Evolutionary conservation across 805 yeast species (phyloP), one percentile per base, ranked within the genome.

Genomic region (Zygotorulaspora chibaensis): DNA sequence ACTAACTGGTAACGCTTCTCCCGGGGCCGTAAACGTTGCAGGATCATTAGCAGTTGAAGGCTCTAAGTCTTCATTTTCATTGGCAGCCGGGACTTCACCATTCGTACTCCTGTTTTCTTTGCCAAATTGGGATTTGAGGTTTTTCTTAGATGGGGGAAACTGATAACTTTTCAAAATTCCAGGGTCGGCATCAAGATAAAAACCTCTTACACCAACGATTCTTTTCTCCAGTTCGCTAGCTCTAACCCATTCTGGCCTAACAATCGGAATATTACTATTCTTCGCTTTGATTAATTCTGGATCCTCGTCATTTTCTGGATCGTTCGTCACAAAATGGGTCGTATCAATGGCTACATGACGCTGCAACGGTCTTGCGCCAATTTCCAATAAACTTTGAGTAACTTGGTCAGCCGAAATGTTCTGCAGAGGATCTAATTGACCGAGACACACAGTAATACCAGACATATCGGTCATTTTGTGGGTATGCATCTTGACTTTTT

Each of bases 401-500:
- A 93, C 77, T 51, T 87, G 95, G 8, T 65, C 66, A 16, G 62
- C 61, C 6, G 74, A 62, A 33, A 80, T 68, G 6, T 64, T 64
- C 30, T 70, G 70, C 38, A 81, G 81, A 42, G 72, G 70, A 50
- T 80, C 82, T 48, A 90, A 74, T 38, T 85, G 84, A 33, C 99
- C 98, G 43, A 89, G 63, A 65, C 98, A 91, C 1, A 87, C 84
- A 0, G 91, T 88, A 46, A 93, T 88, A 48, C 99, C 99, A 2
- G 87, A 76, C 56, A 93, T 74, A 67, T 93, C 97, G 0, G 96
- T 89, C 97, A 91, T 89, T 61, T 88, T 90, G 64, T 89, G 98
- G 2, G 99, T 93, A 47, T 79, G 83, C 12, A 90, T 79, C 40
- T 75, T 76, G 18, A 91, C 63, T 16, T 68, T 67, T 37, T 88